These are phyloP conservation scores for Tetracladium marchalianum DNA, from an alignment of 495 filamentous ascomycete species.

Conservation along the genomic window DNA sequence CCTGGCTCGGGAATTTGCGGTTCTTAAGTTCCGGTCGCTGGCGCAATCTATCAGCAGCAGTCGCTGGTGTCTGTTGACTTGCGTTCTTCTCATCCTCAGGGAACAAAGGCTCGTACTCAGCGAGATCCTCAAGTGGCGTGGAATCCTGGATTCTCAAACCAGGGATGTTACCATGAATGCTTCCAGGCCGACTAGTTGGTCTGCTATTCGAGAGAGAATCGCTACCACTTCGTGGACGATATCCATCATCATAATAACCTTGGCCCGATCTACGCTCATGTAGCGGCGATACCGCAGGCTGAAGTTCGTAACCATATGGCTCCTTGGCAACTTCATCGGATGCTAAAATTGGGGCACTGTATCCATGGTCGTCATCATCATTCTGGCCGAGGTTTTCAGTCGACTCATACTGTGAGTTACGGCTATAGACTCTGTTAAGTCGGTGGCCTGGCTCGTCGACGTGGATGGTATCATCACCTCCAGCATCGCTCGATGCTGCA, in stretches of 20 bases:
- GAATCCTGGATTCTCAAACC: constrained; percentile 20
- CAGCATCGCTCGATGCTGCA: constrained; percentile 34
- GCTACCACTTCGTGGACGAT: constrained; percentile 12
- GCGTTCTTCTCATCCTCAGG: constrained; percentile 68
- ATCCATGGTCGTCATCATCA: constrained; percentile 34
- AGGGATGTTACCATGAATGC: constrained; percentile 40
- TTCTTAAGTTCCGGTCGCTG: constrained; percentile 53
- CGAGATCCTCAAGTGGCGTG: constrained; percentile 77
- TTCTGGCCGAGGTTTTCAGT: constrained; percentile 11
- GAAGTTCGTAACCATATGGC: constrained; percentile 40
- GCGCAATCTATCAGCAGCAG: constrained; percentile 44
- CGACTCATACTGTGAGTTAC: constrained; percentile 22
- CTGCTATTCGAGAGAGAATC: constrained; percentile 47
- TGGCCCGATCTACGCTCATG: constrained; percentile 47
- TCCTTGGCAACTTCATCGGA: constrained; percentile 85
- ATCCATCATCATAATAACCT: constrained; percentile 33
- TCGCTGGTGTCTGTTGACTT: constrained; percentile 35
- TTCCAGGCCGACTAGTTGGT: constrained; percentile 62
- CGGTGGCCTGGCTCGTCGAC: constrained; percentile 60
- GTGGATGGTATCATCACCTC: constrained; percentile 59
- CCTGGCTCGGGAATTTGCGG: constrained; percentile 83
- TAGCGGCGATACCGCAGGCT: constrained; percentile 60
- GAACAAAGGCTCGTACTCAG: constrained; percentile 94
- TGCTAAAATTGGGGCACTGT: constrained; percentile 74
- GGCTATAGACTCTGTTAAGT: constrained; percentile 52